Evolutionary conservation across 805 yeast species (phyloP), one percentile per base, ranked within the genome.

Genomic region (Kodamaea restingae): DNA sequence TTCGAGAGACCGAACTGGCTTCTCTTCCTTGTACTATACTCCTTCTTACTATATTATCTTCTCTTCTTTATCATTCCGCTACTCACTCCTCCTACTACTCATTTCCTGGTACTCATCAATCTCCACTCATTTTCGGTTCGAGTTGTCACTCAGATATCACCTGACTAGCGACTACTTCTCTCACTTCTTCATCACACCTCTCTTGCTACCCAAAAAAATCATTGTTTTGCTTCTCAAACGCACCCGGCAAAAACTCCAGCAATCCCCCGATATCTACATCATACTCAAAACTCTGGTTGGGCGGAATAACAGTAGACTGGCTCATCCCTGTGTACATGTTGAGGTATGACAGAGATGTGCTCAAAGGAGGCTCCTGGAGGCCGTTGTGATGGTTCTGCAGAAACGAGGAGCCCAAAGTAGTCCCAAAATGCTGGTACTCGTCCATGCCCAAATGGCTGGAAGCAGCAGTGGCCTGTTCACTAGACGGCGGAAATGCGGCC

Each of bases 401-500:
- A 10, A 29, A 29, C 7, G 34, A 29, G 7, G 46, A 35, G 5
- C 47, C 50, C 29, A 46, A 35, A 3, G 43, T 39, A 21, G 47
- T 36, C 24, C 46, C 50, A 36, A 46, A 46, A 28, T 46, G 50
- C 15, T 41, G 39, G 34, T 30, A 36, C 25, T 34, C 42, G 17
- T 34, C 35, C 3, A 11, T 10, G 5, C 4, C 25, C 18, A n/a
- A 4, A 4, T 9, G 27, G 27, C 12, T 9, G 5, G 11, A n/a
- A 7, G 10, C 20, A 3, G 33, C 31, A 15, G 11, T 26, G 2
- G 33, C 4, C 32, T 27, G 30, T 10, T 39, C 42, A 4, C 36
- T 20, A 7, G 38, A 34, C 7, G 50, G 50, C 1, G 50, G 50
- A 14, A 42, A 47, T 18, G 50, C 50, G 2, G 48, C 43, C 15